These are phyloP conservation scores for Pisolithus orientalis DNA, from an alignment of 768 basidiomycete species.

Conservation along the genomic window DNA sequence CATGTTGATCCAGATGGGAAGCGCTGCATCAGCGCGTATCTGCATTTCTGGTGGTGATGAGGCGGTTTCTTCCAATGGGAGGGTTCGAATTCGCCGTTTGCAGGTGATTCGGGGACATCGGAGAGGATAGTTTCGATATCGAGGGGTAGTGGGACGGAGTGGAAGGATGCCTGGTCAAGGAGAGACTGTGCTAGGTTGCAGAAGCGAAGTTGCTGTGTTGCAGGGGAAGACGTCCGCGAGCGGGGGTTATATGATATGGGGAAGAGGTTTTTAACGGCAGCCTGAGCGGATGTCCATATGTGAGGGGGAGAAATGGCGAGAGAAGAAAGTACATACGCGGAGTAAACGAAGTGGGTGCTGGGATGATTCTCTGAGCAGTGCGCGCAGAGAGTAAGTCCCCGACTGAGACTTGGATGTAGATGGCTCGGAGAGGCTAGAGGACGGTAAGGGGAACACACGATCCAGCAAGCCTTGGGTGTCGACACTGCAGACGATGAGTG, in stretches of 20 bases:
- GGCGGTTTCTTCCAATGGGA: slow-evolving; percentile 22
- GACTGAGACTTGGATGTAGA: slow-evolving; percentile 32
- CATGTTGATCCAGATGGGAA: slow-evolving; percentile 64
- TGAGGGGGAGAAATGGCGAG: slow-evolving; percentile 9
- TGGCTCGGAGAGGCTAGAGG: slow-evolving; percentile 33
- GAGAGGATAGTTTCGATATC: slow-evolving; percentile 40
- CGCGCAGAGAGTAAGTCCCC: slow-evolving; percentile 44
- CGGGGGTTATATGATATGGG: slow-evolving; percentile 66
- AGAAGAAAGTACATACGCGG: slow-evolving; percentile 39
- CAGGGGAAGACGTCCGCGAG: slow-evolving; percentile 54
- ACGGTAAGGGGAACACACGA: slow-evolving; percentile 61
- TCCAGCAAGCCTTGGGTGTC: slow-evolving; percentile 76
- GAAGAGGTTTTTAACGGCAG: slow-evolving; percentile 60
- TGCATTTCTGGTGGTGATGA: slow-evolving; percentile 31
- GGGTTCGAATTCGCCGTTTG: slow-evolving; percentile 22
- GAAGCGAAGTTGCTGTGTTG: slow-evolving; percentile 66
- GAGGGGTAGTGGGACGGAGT: slow-evolving; percentile 39
- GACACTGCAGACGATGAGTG: slow-evolving; percentile 33
- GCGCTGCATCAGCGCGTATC: slow-evolving; percentile 75
- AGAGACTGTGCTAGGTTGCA: slow-evolving; percentile 68
- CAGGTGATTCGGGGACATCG: slow-evolving; percentile 12
- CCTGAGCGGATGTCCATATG: slow-evolving; percentile 25
- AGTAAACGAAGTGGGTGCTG: slow-evolving; percentile 50
- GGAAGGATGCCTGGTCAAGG: slow-evolving; percentile 61
- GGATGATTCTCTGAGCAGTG: slow-evolving; percentile 48